A percentile compares a stretch with the other conserved stretches of the same genome.
phyloP scores from a whole-genome alignment of 495 filamentous ascomycete species.

The Cladorrhinum samala region DNA sequence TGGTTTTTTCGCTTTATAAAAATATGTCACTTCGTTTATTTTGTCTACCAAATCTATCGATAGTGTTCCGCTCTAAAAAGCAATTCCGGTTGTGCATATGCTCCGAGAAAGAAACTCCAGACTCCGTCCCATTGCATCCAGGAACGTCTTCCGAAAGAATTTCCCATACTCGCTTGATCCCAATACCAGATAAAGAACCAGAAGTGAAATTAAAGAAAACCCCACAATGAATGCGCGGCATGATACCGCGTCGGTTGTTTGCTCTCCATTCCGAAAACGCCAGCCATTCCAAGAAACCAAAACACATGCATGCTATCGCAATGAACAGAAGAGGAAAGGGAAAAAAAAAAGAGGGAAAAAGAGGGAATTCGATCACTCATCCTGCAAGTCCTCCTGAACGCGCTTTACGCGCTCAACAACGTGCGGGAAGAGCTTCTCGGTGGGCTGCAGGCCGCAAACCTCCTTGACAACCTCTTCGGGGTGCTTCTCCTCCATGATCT shows the following conservation, averaged over 20 bases:
- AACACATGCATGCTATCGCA: no score
- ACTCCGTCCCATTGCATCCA: neutral
- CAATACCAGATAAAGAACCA: neutral
- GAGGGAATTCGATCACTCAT: slow-evolving; percentile 15
- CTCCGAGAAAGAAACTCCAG: neutral
- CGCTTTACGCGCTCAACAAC: slow-evolving; percentile 69
- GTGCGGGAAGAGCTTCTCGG: slow-evolving; percentile 64
- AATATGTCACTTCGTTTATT: no score
- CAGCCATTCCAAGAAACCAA: neutral
- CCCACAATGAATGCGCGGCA: neutral
- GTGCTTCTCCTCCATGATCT: slow-evolving; percentile 65
- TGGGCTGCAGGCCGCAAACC: slow-evolving; percentile 66
- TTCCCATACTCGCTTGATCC: neutral
- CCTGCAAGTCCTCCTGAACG: slow-evolving; percentile 58
- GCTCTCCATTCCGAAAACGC: neutral
- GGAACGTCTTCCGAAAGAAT: neutral
- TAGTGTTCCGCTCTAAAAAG: neutral
- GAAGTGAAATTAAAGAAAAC: neutral
- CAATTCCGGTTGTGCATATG: neutral
- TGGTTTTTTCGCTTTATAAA: no score
- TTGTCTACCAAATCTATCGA: no score
- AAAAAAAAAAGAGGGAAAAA: neutral
- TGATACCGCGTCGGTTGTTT: neutral
- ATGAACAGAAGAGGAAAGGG: no score
- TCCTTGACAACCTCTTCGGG: slow-evolving; percentile 62